Base-by-base conservation (phyloP, 208 protist species). In the Angomonas deanei region DNA sequence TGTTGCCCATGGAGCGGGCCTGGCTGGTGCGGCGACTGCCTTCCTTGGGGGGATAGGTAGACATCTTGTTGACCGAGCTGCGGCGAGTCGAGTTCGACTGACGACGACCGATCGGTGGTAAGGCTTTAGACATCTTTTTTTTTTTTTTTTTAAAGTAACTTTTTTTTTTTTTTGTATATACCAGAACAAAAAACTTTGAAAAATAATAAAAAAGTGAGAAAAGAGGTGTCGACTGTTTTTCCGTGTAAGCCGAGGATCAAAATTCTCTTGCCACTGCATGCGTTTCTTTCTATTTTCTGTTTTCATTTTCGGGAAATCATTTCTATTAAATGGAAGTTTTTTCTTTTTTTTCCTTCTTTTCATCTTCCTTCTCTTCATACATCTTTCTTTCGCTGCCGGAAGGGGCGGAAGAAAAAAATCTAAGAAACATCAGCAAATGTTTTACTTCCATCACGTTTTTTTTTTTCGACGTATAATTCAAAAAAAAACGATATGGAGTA, bases 71-170 rank as follows among this genome's bases (percentile, higher is more conserved):
- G 42, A 23, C n/a, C 33, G 56, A 34, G 21, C 1, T 23, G 33
- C 55, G 23, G 63, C 0, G 57, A 15, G 36, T 42, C 11, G 36
- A 61, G 72, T 69, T 69, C 15, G 67, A 68, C 62, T 67, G 61
- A 33, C 49, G 52, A 2, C 48, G 59, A 26, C 59, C 61, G 28
- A 81, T 68, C 32, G 75, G 67, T 3, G 75, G 75, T n/a, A 81
- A 66, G 3, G 75, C 54, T 52, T 81, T 81, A 11, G 75, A 81
- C 75, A 81, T 81, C 28, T 15, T 62, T 39, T 17, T 62, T 28
- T 13, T 62, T 39, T 62, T 23, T 62, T 49, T 28, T 27, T 60
- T 10, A 21, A 15, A 17, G 15, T 58, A 13, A 5, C 21, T 56
- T 56, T 33, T 0, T 60, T 54, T 39, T 28, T 56, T 31, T 56